These are phyloP conservation scores for Fusarium caatingaense DNA, from an alignment of 2,329 filamentous ascomycete genomes.

Conservation along the genomic window DNA sequence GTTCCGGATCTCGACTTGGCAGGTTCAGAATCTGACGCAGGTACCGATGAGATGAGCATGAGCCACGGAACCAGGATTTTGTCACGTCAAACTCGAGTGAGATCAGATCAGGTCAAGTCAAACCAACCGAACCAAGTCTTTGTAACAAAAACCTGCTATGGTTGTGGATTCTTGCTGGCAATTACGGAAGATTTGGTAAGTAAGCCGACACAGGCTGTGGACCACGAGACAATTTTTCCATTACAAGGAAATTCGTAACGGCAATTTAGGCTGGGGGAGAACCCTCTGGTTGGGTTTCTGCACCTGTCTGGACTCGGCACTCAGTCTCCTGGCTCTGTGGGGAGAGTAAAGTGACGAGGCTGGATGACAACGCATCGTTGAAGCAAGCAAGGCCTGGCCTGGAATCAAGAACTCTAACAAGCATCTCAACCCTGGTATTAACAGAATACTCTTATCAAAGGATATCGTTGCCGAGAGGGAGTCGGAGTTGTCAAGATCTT, in stretches of 20 bases:
- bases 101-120: background rate
- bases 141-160: conserved; percentile 3
- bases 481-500: conserved; percentile 22
- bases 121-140: background rate
- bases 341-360: conserved; percentile 18
- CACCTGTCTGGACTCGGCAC: background rate
- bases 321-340: conserved; percentile 2
- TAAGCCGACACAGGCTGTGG: conserved; percentile 12
- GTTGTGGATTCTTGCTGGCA: background rate
- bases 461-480: conserved; percentile 13
- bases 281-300: background rate
- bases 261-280: background rate
- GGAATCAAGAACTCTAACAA: conserved; percentile 8
- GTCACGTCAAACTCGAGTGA: background rate
- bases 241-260: conserved; percentile 10
- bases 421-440: conserved; percentile 27
- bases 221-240: conserved; percentile 4
- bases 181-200: conserved; percentile 17
- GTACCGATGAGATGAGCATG: conserved; percentile 25
- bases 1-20: conserved; percentile 19
- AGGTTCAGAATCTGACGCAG: conserved; percentile 24
- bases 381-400: conserved; percentile 21
- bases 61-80: background rate
- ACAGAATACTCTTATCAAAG: conserved; percentile 5
- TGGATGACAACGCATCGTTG: conserved; percentile 36